Conservation (phyloP, 2,329 filamentous ascomycete species). For the Sporothrix brasiliensis region DNA sequence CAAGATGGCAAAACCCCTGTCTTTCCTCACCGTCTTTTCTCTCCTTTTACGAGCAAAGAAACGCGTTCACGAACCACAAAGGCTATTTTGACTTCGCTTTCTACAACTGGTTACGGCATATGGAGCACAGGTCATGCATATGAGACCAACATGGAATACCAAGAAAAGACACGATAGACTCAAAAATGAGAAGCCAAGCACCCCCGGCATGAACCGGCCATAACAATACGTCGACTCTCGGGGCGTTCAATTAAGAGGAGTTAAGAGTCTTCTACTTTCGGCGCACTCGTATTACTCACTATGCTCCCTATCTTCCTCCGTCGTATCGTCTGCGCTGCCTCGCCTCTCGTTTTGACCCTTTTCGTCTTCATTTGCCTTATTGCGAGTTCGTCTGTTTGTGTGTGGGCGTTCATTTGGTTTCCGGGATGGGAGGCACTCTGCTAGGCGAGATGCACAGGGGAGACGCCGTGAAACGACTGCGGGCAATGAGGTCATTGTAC, state of each 20-base stretch:
- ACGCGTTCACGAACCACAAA: neutral
- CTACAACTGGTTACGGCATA: neutral
- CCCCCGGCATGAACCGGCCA: constrained; percentile 1
- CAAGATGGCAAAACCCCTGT: neutral
- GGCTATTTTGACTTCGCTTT: neutral
- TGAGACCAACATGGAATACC: neutral
- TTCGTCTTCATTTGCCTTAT: constrained; percentile 8
- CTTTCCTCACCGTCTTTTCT: neutral
- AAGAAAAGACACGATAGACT: neutral
- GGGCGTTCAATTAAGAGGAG: neutral
- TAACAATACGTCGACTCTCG: neutral
- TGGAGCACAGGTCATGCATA: neutral
- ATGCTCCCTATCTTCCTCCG: neutral
- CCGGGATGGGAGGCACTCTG: neutral
- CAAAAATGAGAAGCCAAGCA: constrained; percentile 1
- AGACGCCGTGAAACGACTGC: neutral
- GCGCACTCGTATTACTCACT: neutral
- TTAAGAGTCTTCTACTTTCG: neutral
- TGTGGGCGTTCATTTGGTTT: constrained; percentile 25
- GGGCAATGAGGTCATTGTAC: constrained; percentile 13
- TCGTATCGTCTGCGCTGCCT: neutral
- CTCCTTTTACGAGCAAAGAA: constrained; percentile 5
- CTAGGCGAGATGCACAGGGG: constrained; percentile 7
- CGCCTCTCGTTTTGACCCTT: neutral
- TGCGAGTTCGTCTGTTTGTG: constrained; percentile 19